phyloP scores from a whole-genome alignment of 148 eudicot genomes.

The Heliosperma pusillum region DNA sequence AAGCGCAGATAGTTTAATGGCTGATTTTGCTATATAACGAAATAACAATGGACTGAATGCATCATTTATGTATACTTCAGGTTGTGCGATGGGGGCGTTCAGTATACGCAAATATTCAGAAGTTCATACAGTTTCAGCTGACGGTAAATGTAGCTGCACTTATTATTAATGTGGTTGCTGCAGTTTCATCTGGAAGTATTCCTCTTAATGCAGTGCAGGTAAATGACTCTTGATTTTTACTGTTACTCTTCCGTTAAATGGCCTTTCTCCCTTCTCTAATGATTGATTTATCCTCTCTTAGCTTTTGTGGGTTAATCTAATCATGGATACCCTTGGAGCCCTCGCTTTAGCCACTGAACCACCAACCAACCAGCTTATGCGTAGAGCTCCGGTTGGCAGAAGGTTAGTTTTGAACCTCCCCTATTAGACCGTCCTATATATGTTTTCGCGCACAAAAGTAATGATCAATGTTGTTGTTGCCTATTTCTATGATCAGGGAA shows the following conservation, averaged over 20 bases:
- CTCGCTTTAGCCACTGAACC: conserved; percentile 95
- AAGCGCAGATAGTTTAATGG: too few species aligned
- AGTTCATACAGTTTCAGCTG: conserved; percentile 96
- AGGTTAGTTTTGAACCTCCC: conserved; percentile 32
- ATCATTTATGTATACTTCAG: conserved; percentile 30
- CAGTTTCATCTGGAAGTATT: conserved; percentile 74
- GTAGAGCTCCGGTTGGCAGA: conserved; percentile 86
- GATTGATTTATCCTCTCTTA: conserved; percentile 24
- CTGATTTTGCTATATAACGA: too few species aligned
- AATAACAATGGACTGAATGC: background rate
- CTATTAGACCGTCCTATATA: background rate
- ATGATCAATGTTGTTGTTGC: conserved; percentile 6
- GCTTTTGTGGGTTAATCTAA: conserved; percentile 97
- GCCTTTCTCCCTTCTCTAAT: background rate
- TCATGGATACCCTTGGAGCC: conserved; percentile 98
- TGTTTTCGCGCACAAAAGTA: background rate
- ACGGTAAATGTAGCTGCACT: conserved; percentile 96
- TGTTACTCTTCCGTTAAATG: background rate
- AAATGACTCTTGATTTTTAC: background rate
- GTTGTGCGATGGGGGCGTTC: conserved; percentile 98
- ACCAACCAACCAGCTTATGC: conserved; percentile 89
- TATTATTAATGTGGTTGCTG: conserved; percentile 82
- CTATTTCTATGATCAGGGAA: conserved; percentile 53
- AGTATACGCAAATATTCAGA: conserved; percentile 92
- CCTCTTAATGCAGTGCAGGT: conserved; percentile 93